Base-by-base conservation (phyloP, 1,139 yeast genomes). In the Saccharomyces hybrid region DNA sequence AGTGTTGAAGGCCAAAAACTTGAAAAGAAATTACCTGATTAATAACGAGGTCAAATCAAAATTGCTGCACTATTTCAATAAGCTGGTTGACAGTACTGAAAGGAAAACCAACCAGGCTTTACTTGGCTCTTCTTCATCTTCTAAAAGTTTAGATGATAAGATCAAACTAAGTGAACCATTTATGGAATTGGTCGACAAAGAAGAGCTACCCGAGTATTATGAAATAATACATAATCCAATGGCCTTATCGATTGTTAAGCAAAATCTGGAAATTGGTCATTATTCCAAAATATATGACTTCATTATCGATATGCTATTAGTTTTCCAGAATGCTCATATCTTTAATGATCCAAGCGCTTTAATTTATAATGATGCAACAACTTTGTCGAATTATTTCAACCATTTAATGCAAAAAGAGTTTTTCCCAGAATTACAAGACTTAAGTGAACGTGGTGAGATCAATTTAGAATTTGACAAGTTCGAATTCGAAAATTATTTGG, bases 201-300 rank as follows among this genome's bases (percentile, higher is more conserved):
- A 75, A 4, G 77, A 75, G 56, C 78, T 81, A 57, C 84, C 86
- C 0, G 87, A 82, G 58, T 83, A 83, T 67, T 78, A 78, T 63
- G 77, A 77, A 55, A 73, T 79, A 13, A 80, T 83, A 32, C 73
- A 78, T 49, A 73, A 73, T 49, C 88, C 88, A 25, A 81, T 83
- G 58, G 78, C 87, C 0, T 77, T 83, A 62, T 75, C 75, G 51
- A 70, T 73, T 49, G 76, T 83, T 11, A 70, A 75, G 53, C 68
- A 68, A 13, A 74, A 75, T 49, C 63, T 82, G 31, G 77, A 76
- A 25, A 69, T 68, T n/a, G 77, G 76, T 23, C 71, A 73, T 26
- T 75, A 77, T 50, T 75, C 76, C 2, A 77, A 78, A 54, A 73
- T 82, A 47, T 72, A 73, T 53, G 75, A 74, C 47, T 80, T 83